Evolutionary conservation across 306 rosid species (phyloP).

Genomic region (Amphicarpaea edgeworthii): DNA sequence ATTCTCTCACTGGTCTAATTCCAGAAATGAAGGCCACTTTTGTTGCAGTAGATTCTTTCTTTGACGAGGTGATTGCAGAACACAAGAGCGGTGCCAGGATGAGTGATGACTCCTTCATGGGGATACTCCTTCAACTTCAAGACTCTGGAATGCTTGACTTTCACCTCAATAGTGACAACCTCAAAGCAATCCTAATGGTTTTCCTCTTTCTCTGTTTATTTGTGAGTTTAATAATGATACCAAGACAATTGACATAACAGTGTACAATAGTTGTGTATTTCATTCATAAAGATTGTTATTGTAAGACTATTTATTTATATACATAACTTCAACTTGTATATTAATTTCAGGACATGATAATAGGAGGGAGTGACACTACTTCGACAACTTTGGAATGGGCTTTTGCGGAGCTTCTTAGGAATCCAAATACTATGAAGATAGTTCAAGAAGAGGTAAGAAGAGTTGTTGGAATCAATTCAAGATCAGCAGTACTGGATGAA

Average conservation of each 20-base stretch:
- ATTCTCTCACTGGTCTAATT: slow-evolving; percentile 11
- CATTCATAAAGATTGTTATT: too few relatives aligned
- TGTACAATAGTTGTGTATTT: too few relatives aligned
- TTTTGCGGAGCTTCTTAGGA: slow-evolving; percentile 34
- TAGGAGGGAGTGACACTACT: slow-evolving; percentile 33
- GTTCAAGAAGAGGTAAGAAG: slow-evolving; percentile 46
- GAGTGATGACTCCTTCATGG: slow-evolving; percentile 4
- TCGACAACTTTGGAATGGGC: slow-evolving; percentile 38
- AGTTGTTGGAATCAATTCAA: slow-evolving; percentile 15
- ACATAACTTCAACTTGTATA: too few relatives aligned
- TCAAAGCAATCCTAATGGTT: slow-evolving; percentile 33
- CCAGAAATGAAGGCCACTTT: slow-evolving; percentile 3
- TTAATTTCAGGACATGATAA: slow-evolving; percentile 38
- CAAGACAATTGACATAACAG: too few relatives aligned
- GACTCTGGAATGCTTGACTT: slow-evolving; percentile 9
- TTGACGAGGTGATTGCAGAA: slow-evolving; percentile 33
- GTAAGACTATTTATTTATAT: too few relatives aligned
- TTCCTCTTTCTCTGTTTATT: background rate
- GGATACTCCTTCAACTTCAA: slow-evolving; percentile 36
- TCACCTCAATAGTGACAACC: slow-evolving; percentile 4
- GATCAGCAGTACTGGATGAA: slow-evolving; percentile 27
- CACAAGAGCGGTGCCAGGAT: background rate
- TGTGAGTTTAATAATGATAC: too few relatives aligned
- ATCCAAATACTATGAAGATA: slow-evolving; percentile 36
- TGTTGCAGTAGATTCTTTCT: background rate